A percentile compares a stretch with the other conserved stretches of the same genome.
Evolutionary conservation across 805 yeast species (phyloP).

Genomic region (Tetrapisispora phaffii): DNA sequence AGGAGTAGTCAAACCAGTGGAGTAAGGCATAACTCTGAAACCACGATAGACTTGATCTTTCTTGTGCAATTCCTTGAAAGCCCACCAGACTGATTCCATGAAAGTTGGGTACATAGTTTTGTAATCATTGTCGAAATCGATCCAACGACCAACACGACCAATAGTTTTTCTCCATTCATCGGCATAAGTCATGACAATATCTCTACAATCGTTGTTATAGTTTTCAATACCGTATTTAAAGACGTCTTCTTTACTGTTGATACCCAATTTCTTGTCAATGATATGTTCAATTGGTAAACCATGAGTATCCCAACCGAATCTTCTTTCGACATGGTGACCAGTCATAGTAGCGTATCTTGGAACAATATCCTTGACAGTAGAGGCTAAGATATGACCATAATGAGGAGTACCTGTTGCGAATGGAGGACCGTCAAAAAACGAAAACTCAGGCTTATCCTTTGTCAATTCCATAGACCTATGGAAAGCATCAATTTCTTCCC

Average conservation of each 20-base stretch:
- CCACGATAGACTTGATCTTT: constrained; percentile 92
- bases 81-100: constrained; percentile 99
- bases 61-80: constrained; percentile 75
- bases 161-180: constrained; percentile 89
- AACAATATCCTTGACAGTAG: constrained; percentile 93
- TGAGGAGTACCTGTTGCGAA: constrained; percentile 99
- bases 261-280: constrained; percentile 93
- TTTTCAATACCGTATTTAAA: constrained; percentile 88
- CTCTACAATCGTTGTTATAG: constrained; percentile 89
- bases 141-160: constrained; percentile 96
- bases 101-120: constrained; percentile 90
- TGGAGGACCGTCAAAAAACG: constrained; percentile 98
- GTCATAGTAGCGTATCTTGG: constrained; percentile 98
- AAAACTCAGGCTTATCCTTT: constrained; percentile 75
- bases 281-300: constrained; percentile 98
- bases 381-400: constrained; percentile 94
- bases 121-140: constrained; percentile 96
- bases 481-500: constrained; percentile 95
- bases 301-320: constrained; percentile 99
- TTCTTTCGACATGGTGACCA: constrained; percentile 90
- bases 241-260: constrained; percentile 89
- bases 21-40: constrained; percentile 95
- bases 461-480: constrained; percentile 74
- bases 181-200: constrained; percentile 96
- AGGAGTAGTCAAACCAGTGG: constrained; percentile 95